phyloP scores from a whole-genome alignment of 805 yeast species.

The Maudiozyma saulgeensis region DNA sequence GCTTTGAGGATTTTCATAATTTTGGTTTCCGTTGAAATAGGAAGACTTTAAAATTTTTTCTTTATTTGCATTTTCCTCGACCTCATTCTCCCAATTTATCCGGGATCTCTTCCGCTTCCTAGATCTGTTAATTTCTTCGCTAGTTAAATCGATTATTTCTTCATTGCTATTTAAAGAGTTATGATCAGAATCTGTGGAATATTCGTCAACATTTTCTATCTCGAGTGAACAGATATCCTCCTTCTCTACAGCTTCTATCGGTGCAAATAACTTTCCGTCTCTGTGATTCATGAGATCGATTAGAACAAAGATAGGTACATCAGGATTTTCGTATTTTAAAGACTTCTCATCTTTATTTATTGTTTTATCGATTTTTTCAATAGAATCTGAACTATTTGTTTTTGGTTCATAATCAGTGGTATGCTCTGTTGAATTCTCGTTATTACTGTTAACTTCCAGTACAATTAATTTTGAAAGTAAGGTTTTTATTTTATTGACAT shows the following conservation, averaged over 20 bases:
- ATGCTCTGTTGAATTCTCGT: not conserved
- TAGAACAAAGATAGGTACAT: conserved; percentile 16
- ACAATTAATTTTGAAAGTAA: conserved; percentile 4
- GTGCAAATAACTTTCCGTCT: conserved; percentile 10
- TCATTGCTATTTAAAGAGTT: not conserved
- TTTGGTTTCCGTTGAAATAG: not conserved
- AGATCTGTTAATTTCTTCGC: not conserved
- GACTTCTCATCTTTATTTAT: not conserved
- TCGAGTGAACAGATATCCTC: not conserved
- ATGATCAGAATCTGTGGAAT: not conserved
- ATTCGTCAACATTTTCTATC: not conserved
- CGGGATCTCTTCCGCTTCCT: not conserved
- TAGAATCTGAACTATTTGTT: not conserved
- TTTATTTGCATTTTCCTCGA: not conserved
- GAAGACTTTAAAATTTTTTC: not conserved
- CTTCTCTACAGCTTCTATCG: conserved; percentile 3
- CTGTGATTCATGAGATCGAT: conserved; percentile 13
- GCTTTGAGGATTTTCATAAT: not conserved
- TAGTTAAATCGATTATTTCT: not conserved
- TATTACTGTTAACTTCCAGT: not conserved
- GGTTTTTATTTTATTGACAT: conserved; percentile 2
- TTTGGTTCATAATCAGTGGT: not conserved
- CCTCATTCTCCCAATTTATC: not conserved
- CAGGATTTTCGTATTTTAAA: conserved; percentile 7
- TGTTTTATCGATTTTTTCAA: not conserved